Evolutionary conservation across 73 alveolate genomes (phyloP), one percentile per base, ranked within the genome.

Genomic region (Halteria grandinella): DNA sequence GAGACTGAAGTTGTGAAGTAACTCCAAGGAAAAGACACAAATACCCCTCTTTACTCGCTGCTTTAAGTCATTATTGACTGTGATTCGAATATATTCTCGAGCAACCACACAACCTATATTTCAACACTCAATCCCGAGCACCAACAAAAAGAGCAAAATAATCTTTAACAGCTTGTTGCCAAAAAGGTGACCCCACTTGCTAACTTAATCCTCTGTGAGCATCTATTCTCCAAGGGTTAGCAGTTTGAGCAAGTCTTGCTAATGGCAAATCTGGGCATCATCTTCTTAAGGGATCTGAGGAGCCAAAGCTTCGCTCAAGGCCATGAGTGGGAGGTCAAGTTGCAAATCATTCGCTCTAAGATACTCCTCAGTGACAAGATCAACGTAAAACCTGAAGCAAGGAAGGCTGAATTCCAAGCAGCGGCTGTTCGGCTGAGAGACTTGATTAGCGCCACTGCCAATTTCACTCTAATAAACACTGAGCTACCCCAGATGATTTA

Each of bases 251-350:
- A n/a, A n/a, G n/a, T n/a, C n/a, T n/a, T n/a, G n/a, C n/a, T n/a
- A n/a, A n/a, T n/a, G n/a, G n/a, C n/a, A n/a, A 25, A 18, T 25
- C 48, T 25, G 29, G 50, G 5, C 54, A 53, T 53, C 23, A 21
- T 8, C 29, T 53, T 53, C 8, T 45, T 53, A 5, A 10, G 50
- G 49, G 50, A 18, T 53, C 29, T 53, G 69, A 53, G 69, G 23
- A 53, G 29, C 7, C 5, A 25, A 53, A 10, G 6, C 17, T 24
- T 24, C 50, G 6, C 10, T 25, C 29, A 11, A 53, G 23, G 12
- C 11, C 7, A 17, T 53, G 29, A 45, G 29, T 27, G 11, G 6
- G 69, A 53, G 45, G 29, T 45, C 6, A 53, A 53, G 17, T 23
- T 18, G 8, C 29, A 14, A 18, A 10, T 53, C 5, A 25, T 25